Percentiles rank a stretch among this genome's conserved stretches.
Evolutionary conservation across 2,329 filamentous ascomycete genomes (phyloP).

Genomic region (Aspergillus niger): DNA sequence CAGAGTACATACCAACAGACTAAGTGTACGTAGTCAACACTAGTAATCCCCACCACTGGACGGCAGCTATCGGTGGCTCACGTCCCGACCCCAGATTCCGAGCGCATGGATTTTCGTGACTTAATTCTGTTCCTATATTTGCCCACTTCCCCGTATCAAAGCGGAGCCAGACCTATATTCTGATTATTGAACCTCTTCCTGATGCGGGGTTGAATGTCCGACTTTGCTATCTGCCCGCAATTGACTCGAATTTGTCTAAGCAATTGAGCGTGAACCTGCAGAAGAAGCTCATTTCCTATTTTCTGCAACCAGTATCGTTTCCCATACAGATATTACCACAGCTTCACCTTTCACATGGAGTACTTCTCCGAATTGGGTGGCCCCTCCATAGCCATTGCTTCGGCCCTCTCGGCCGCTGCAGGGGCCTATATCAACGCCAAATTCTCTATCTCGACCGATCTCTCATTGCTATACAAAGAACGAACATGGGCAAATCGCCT

Average conservation of each 20-base stretch:
- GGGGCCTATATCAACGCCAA: conserved; percentile 50
- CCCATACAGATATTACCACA: not conserved
- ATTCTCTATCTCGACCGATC: conserved; percentile 43
- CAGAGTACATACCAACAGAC: no score
- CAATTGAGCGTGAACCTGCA: not conserved
- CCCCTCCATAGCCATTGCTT: conserved; percentile 36
- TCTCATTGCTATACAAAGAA: conserved; percentile 39
- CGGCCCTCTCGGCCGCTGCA: conserved; percentile 38
- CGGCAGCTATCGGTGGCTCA: conserved; percentile 28
- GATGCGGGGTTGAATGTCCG: not conserved
- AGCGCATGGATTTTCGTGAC: not conserved
- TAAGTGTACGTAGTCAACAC: no score
- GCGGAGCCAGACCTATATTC: not conserved
- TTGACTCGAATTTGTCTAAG: not conserved
- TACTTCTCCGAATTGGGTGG: conserved; percentile 30
- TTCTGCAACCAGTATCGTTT: not conserved
- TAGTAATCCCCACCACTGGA: not conserved
- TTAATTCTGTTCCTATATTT: conserved; percentile 14
- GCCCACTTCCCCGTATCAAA: not conserved
- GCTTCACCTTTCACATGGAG: conserved; percentile 24
- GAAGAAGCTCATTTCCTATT: not conserved
- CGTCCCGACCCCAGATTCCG: conserved; percentile 29
- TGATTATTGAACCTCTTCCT: not conserved
- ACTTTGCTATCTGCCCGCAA: not conserved
- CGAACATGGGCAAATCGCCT: conserved; percentile 38